A percentile compares a stretch with the other conserved stretches of the same genome.
Evolutionary conservation across 345 rosid species (phyloP).

Genomic region (Carallia brachiata): DNA sequence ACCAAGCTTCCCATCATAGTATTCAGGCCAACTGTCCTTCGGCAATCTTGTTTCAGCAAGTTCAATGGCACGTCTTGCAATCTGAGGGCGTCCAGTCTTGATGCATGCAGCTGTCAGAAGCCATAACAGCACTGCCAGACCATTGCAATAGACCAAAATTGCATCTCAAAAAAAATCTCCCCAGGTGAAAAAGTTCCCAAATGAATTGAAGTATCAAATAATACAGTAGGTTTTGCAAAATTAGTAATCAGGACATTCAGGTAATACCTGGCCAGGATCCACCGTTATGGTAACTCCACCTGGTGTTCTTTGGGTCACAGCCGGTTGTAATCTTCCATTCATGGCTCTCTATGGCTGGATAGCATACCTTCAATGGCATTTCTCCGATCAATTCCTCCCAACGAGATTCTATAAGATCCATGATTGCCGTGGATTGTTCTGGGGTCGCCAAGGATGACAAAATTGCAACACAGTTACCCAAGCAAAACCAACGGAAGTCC

Average conservation of each 20-base stretch:
- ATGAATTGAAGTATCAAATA: too few species aligned
- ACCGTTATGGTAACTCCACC: slow-evolving; percentile 98
- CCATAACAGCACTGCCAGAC: slow-evolving; percentile 76
- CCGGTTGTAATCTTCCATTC: slow-evolving; percentile 92
- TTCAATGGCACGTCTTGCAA: slow-evolving; percentile 83
- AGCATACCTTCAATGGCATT: slow-evolving; percentile 91
- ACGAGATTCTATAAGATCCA: slow-evolving; percentile 94
- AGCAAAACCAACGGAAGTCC: slow-evolving; percentile 96
- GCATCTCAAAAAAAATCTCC: slow-evolving; percentile 4
- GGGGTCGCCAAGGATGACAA: slow-evolving; percentile 90
- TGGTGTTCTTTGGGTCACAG: slow-evolving; percentile 90
- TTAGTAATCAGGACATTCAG: too few species aligned
- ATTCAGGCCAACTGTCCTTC: slow-evolving; percentile 89
- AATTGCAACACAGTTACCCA: slow-evolving; percentile 91
- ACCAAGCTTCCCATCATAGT: slow-evolving; percentile 92
- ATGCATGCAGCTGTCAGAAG: slow-evolving; percentile 86
- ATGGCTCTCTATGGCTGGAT: slow-evolving; percentile 90
- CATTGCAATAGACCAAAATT: slow-evolving; percentile 9
- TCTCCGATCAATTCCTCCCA: slow-evolving; percentile 98
- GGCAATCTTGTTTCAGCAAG: slow-evolving; percentile 67
- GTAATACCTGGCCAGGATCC: slow-evolving; percentile 96
- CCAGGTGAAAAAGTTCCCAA: not conserved
- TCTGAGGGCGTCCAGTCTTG: slow-evolving; percentile 91
- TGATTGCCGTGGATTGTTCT: slow-evolving; percentile 84
- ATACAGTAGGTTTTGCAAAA: too few species aligned